These are phyloP conservation scores for Colletotrichum endophyticum DNA, from an alignment of 2,329 filamentous ascomycete genomes.

Conservation along the genomic window DNA sequence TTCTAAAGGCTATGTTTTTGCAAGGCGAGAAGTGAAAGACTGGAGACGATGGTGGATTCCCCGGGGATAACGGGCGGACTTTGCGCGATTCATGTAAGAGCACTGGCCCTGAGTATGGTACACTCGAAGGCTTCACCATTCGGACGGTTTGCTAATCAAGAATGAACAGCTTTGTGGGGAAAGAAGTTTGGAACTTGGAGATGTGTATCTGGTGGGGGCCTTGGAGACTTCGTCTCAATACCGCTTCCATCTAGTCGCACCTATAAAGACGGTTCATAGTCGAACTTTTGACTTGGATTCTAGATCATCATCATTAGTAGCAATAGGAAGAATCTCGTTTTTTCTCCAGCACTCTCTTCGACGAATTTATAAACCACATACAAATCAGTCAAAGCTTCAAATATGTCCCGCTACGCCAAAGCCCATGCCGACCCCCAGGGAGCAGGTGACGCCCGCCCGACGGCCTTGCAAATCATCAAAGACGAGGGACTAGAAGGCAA, in stretches of 20 bases:
- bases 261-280: background rate
- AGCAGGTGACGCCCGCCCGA: slow-evolving; percentile 35
- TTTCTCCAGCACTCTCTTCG: background rate
- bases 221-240: background rate
- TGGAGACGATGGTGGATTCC: background rate
- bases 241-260: background rate
- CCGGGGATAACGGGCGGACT: background rate
- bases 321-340: background rate
- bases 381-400: background rate
- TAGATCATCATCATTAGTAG: background rate
- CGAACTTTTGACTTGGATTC: background rate
- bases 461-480: slow-evolving; percentile 36
- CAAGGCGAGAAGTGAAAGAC: background rate
- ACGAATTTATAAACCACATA: background rate
- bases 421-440: slow-evolving; percentile 25
- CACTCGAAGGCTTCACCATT: background rate
- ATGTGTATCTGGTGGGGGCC: background rate
- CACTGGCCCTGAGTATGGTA: background rate
- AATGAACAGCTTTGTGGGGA: background rate
- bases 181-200: background rate
- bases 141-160: background rate
- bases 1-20: background rate
- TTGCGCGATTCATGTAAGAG: background rate
- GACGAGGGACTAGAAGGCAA: slow-evolving; percentile 30
- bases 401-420: slow-evolving; percentile 22